Evolutionary conservation across 116 monocot species (phyloP), one percentile per base, ranked within the genome.

Genomic region (Zostera marina): DNA sequence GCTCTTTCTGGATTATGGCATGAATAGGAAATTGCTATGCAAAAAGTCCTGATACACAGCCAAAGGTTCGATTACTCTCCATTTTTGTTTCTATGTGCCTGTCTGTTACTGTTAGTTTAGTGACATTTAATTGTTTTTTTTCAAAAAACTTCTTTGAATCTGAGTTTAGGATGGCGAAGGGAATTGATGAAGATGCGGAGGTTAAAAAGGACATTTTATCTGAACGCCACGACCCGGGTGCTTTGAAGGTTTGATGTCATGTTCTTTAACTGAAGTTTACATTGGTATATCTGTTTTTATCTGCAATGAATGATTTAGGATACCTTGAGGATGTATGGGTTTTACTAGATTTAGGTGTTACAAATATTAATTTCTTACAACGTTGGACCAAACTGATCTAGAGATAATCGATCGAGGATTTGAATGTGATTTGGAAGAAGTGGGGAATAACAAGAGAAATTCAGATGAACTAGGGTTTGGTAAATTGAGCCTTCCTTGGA

Each of bases 21-120:
- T 59, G 40, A 63, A 15, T 68, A 94, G 94, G 94, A 94, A 82
- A 79, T 94, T 67, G 72, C 72, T 39, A 76, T 79, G 38, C 81
- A 85, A 60, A 81, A 88, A 82, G 68, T 88, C 51, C 32, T 32
- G 2, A 80, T 94, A 71, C 79, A 82, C 26, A 77, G 69, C 53
- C 88, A 88, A 61, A 85, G 94, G 94, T 88, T 46, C 53, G 59
- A 1, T 53, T 49, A 4, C 8, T 47, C 42, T 52, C 65, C 44
- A 8, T 45, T 0, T 41, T 55, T 43, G 9, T 23, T 15, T 16
- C 0, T 4, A 9, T 59, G 8, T 5, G 14, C 9, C 20, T 20
- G 59, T 19, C 12, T 11, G 42, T n/a, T 43, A 11, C 41, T 44
- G 59, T 44, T 20, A 59, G 42, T 43, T 20, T 14, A 22, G 11